Base-by-base conservation (phyloP, 2,329 filamentous ascomycete genomes). In the Ophiostoma australiae region DNA sequence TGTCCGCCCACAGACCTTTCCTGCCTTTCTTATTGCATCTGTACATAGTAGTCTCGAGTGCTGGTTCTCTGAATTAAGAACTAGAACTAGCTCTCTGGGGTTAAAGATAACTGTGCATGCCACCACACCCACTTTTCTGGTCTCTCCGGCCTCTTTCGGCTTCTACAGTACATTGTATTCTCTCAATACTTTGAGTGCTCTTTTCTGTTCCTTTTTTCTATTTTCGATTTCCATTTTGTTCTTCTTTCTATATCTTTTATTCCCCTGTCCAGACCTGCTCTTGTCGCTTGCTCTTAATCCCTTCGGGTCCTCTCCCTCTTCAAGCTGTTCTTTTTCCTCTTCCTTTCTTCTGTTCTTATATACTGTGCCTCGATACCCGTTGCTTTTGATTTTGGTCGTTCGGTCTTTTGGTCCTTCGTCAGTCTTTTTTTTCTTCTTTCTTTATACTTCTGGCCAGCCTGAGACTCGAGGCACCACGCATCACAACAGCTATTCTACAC, bases 91-190 rank as follows among this genome's bases (percentile, higher is more conserved):
- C 44, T 48, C 15, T 44, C 44, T 48, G 44, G 44, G 13, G 37
- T 11, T 39, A 2, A 13, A 48, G 52, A 58, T 58, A 58, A 58
- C 23, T 58, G 15, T 48, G 52, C 52, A 27, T 58, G 13, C 52
- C 52, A 27, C 52, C 23, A 58, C 52, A 58, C 52, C 52, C 52
- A 58, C 52, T 58, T 58, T 58, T 58, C n/a, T 48, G 27, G 27
- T n/a, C 17, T n/a, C 44, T n/a, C 44, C 17, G 15, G 13, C 20
- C 15, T 31, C 52, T 58, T 23, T 55, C 37, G 31, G 5, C 10
- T 8, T 65, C 33, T 35, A 33, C n/a, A n/a, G n/a, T n/a, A n/a
- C 37, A 39, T 8, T 8, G 61, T 33, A 35, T 35, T 20, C 15
- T 4, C 31, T 20, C 10, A 6, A 23, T 31, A 31, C 27, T 31